Evolutionary conservation across 2,329 filamentous ascomycete species (phyloP).

Genomic region (Aspergillus intermedius): DNA sequence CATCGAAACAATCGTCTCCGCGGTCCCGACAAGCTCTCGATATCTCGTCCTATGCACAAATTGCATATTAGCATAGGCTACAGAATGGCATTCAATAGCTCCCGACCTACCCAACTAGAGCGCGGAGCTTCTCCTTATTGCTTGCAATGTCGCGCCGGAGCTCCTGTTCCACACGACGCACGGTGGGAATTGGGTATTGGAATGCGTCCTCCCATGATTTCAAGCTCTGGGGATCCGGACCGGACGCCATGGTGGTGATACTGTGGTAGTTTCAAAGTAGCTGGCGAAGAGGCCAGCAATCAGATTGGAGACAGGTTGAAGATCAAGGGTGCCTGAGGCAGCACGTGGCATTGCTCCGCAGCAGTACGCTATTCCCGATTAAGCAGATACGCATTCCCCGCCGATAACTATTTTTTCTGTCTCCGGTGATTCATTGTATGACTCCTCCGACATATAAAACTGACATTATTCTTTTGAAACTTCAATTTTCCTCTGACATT

Average conservation of each 20-base stretch:
- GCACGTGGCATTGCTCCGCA: background rate
- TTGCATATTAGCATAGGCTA: conserved; percentile 7
- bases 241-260: conserved; percentile 43
- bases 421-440: conserved; percentile 2
- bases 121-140: conserved; percentile 60
- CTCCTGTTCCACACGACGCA: conserved; percentile 58
- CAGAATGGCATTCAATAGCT: background rate
- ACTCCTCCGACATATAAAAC: background rate
- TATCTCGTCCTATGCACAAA: conserved; percentile 55
- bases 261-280: conserved; percentile 5
- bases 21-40: conserved; percentile 82
- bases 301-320: conserved; percentile 1
- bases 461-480: background rate
- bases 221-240: conserved; percentile 51
- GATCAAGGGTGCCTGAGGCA: conserved; percentile 14
- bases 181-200: conserved; percentile 56
- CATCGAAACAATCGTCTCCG: conserved; percentile 91
- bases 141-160: conserved; percentile 56
- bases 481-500: background rate
- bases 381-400: conserved; percentile 7
- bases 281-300: conserved; percentile 6
- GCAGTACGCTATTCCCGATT: conserved; percentile 6
- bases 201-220: conserved; percentile 63
- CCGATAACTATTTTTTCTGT: conserved; percentile 4
- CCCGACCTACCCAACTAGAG: conserved; percentile 54